Conservation (phyloP, 1,139 yeast genomes). For the Saccharomyces hybrid region DNA sequence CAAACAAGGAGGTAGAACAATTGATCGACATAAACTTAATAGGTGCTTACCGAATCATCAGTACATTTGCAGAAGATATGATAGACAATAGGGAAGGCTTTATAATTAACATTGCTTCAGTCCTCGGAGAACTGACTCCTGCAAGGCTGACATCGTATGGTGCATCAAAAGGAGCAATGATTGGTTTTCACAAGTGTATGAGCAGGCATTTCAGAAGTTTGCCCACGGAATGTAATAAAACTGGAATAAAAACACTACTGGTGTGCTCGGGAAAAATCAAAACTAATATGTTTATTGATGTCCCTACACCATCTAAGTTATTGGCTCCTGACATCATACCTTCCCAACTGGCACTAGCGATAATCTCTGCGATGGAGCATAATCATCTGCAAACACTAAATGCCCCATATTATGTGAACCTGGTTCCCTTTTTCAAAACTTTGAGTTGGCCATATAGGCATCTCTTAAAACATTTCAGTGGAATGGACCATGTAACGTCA, state of each 20-base stretch:
- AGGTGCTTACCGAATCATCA: slow-evolving; percentile 63
- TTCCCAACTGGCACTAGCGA: slow-evolving; percentile 48
- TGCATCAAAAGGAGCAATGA: slow-evolving; percentile 79
- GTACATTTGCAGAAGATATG: slow-evolving; percentile 70
- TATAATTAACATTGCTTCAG: slow-evolving; percentile 73
- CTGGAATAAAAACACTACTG: slow-evolving; percentile 54
- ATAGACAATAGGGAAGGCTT: slow-evolving; percentile 56
- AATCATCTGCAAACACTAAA: slow-evolving; percentile 66
- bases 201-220: slow-evolving; percentile 58
- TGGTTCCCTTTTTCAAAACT: slow-evolving; percentile 63
- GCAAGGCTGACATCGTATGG: slow-evolving; percentile 76
- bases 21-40: slow-evolving; percentile 59
- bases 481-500: slow-evolving; percentile 27
- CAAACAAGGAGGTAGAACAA: slow-evolving; percentile 51
- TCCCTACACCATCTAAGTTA: slow-evolving; percentile 60
- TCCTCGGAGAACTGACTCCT: slow-evolving; percentile 78
- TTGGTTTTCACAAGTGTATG: slow-evolving; percentile 77
- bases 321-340: slow-evolving; percentile 83
- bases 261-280: slow-evolving; percentile 83
- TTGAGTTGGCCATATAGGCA: slow-evolving; percentile 63
- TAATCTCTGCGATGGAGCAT: slow-evolving; percentile 48
- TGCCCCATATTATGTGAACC: slow-evolving; percentile 66
- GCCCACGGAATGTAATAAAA: slow-evolving; percentile 27
- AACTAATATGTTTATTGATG: slow-evolving; percentile 64
- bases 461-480: slow-evolving; percentile 20